A percentile compares a stretch with the other conserved stretches of the same genome.
These are phyloP conservation scores for Trypanosomatidae sp. DNA, from an alignment of 208 protist species.

Conservation along the genomic window DNA sequence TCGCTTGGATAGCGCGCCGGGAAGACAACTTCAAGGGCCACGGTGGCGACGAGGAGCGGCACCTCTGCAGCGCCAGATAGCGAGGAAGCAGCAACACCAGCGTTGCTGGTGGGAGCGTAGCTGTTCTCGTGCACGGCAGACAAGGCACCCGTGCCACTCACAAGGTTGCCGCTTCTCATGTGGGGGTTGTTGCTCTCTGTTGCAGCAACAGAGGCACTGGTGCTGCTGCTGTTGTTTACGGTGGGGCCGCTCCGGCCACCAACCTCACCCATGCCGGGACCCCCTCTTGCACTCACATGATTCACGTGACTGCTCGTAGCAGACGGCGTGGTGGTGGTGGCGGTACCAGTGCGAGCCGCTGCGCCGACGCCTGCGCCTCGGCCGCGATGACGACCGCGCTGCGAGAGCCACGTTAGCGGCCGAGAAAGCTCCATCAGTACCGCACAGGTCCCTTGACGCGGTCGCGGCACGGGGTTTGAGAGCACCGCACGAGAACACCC, in stretches of 20 bases:
- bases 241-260: too few species aligned
- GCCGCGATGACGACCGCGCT: conserved; percentile 8
- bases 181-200: not conserved
- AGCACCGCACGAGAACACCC: conserved; percentile 2
- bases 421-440: conserved; percentile 30
- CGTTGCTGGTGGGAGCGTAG: not conserved
- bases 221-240: not conserved
- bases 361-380: not conserved
- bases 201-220: not conserved
- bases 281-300: not conserved
- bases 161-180: not conserved
- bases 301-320: not conserved
- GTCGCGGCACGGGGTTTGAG: conserved; percentile 25
- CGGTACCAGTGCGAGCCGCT: not conserved
- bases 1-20: conserved; percentile 38
- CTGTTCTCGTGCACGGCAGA: not conserved
- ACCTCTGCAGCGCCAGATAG: not conserved
- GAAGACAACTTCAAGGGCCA: conserved; percentile 42
- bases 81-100: not conserved
- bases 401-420: conserved; percentile 25
- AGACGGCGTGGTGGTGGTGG: not conserved
- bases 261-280: not conserved
- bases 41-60: conserved; percentile 26
- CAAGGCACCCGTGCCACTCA: not conserved
- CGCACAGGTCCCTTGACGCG: conserved; percentile 26